Evolutionary conservation across 306 rosid species (phyloP).

Genomic region (Pyrus betulifolia): DNA sequence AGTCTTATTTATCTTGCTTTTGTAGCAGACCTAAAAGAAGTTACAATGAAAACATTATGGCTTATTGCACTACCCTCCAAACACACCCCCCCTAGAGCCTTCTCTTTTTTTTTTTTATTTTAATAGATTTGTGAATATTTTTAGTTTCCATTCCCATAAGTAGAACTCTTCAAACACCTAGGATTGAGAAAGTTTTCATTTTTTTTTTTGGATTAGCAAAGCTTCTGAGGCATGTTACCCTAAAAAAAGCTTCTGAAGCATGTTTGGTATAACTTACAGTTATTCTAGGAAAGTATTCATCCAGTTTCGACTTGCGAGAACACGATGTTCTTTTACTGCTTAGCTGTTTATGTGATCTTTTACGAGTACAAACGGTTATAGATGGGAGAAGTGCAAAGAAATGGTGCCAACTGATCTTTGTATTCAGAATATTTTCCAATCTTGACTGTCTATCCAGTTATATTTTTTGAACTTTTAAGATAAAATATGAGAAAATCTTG

Average conservation of each 20-base stretch:
- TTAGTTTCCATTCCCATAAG: neutral
- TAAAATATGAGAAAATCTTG: conserved; percentile 11
- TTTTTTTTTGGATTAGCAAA: neutral
- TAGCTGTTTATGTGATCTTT: no score
- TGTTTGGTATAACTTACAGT: neutral
- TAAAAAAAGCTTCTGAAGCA: neutral
- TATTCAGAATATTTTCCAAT: neutral
- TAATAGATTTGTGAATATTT: neutral
- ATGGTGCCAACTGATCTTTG: neutral
- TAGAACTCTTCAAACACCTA: neutral
- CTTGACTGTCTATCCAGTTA: neutral
- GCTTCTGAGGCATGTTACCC: neutral
- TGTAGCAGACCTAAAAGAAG: conserved; percentile 1
- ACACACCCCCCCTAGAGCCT: neutral
- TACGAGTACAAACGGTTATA: no score
- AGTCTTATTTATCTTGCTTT: neutral
- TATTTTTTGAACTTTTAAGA: neutral
- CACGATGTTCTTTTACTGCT: neutral
- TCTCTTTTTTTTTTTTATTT: neutral
- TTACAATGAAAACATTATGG: neutral
- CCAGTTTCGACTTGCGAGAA: neutral
- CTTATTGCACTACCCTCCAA: neutral
- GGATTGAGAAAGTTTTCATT: neutral
- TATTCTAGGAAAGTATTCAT: neutral
- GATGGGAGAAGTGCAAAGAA: neutral